These are phyloP conservation scores for Inosperma sp. DNA, from an alignment of 768 basidiomycete species.

Conservation along the genomic window DNA sequence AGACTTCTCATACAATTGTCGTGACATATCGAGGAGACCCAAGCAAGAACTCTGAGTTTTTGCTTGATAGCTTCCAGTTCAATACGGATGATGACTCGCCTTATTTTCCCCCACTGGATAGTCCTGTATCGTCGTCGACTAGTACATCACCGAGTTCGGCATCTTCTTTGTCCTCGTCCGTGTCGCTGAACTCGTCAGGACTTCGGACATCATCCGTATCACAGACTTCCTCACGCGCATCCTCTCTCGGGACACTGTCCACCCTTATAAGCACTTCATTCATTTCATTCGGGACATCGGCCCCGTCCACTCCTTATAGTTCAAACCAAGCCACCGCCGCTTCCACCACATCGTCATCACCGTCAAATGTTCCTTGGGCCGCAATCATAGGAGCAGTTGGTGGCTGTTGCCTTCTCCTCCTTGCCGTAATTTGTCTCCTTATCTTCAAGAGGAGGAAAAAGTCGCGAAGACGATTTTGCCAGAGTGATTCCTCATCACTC, in stretches of 20 bases:
- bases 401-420: constrained; percentile 8
- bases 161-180: not conserved
- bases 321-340: not conserved
- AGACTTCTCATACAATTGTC: constrained; percentile 17
- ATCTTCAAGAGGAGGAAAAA: constrained; percentile 9
- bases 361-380: constrained; percentile 10
- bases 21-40: constrained; percentile 16
- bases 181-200: not conserved
- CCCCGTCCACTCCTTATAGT: not conserved
- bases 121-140: not conserved
- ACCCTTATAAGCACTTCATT: no score
- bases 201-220: not conserved
- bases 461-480: not conserved
- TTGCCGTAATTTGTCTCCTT: constrained; percentile 10
- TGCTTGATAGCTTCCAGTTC: constrained; percentile 21
- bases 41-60: constrained; percentile 17
- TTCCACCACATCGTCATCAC: not conserved
- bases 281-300: not conserved
- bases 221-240: no score
- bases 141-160: not conserved
- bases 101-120: constrained; percentile 8
- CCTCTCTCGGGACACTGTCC: no score
- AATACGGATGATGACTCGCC: constrained; percentile 14
- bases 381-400: constrained; percentile 15
- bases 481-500: not conserved